Conservation (phyloP, 176 grass and related monocot species). For the Poa pratensis region DNA sequence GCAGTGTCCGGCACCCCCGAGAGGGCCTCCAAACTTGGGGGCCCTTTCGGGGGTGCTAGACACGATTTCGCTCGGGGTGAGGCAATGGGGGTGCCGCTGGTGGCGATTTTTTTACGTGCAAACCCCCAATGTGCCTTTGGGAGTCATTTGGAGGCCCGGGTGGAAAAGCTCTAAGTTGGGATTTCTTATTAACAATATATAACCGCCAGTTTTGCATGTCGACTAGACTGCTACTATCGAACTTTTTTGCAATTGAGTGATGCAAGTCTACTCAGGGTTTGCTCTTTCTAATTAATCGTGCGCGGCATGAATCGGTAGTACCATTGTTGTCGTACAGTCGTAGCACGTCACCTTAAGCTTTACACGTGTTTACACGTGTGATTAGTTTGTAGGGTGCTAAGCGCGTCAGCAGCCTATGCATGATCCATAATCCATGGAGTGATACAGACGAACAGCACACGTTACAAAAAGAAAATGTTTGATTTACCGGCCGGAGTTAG, state of each 20-base stretch:
- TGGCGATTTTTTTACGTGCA: too few species aligned
- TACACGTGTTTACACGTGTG: constrained; percentile 3
- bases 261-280: constrained; percentile 20
- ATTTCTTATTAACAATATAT: constrained; percentile 21
- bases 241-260: constrained; percentile 5
- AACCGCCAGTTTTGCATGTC: constrained; percentile 29
- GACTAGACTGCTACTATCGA: constrained; percentile 32
- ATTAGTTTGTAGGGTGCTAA: not conserved
- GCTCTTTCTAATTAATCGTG: constrained; percentile 21
- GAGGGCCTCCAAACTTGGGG: too few species aligned
- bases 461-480: too few species aligned
- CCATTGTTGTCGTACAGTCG: not conserved
- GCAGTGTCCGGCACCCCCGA: too few species aligned
- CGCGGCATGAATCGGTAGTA: constrained; percentile 18
- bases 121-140: too few species aligned
- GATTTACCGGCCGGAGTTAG: too few species aligned
- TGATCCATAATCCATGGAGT: not conserved
- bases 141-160: too few species aligned
- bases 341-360: not conserved
- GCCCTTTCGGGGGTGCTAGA: too few species aligned
- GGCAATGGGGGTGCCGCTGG: too few species aligned
- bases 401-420: not conserved
- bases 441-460: not conserved
- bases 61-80: too few species aligned
- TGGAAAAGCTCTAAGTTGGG: not conserved